Conservation (phyloP, 352 stramenopile species). For the Globisporangium nodosum region DNA sequence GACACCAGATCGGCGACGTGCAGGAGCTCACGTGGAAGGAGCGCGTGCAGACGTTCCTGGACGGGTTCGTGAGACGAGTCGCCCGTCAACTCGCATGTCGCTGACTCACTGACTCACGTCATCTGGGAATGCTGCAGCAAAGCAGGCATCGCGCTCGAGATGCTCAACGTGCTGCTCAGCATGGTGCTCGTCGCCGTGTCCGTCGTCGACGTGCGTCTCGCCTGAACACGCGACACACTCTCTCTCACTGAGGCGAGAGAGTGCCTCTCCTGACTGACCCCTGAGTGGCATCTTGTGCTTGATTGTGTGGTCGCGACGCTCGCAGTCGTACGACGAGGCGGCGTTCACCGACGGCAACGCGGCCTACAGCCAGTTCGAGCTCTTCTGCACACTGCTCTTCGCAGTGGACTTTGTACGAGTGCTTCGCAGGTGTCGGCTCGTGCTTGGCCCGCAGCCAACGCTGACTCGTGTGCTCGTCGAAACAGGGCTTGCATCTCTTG, state of each 20-base stretch:
- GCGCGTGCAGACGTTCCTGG: constrained; percentile 34
- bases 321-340: constrained; percentile 28
- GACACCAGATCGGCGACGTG: constrained; percentile 27
- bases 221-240: too few species aligned
- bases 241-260: too few species aligned
- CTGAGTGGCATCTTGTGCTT: too few species aligned
- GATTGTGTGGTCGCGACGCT: not conserved
- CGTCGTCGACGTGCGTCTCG: constrained; percentile 23
- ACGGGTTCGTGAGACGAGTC: constrained; percentile 20
- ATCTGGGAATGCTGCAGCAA: constrained; percentile 15
- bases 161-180: constrained; percentile 39
- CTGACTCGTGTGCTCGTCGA: not conserved
- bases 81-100: not conserved
- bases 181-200: constrained; percentile 38
- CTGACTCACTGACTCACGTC: not conserved
- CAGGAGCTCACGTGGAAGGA: constrained; percentile 40
- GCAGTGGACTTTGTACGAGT: constrained; percentile 36
- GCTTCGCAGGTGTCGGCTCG: not conserved
- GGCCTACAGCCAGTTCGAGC: constrained; percentile 16
- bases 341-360: constrained; percentile 6
- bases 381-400: constrained; percentile 45
- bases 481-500: constrained; percentile 31
- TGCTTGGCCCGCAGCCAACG: too few species aligned
- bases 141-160: constrained; percentile 28
- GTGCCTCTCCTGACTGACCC: too few species aligned